These are phyloP conservation scores for Gardenia jasminoides DNA, from an alignment of 257 asterid genomes.

Conservation along the genomic window DNA sequence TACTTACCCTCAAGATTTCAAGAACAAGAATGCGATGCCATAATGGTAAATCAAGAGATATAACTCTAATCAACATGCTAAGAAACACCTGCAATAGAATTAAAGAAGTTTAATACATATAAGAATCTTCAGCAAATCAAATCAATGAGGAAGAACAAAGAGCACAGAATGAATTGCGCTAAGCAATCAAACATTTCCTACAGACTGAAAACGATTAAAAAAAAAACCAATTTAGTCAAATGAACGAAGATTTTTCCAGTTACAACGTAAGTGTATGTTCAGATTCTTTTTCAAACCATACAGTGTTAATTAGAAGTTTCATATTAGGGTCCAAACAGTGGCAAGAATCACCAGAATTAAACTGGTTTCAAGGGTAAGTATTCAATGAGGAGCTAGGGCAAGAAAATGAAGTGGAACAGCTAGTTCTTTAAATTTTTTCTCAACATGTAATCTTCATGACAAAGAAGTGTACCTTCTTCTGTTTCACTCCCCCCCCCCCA, in stretches of 20 bases:
- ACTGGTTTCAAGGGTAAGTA: not conserved
- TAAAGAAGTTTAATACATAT: not conserved
- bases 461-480: not conserved
- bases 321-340: not conserved
- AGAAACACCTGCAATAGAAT: conserved; percentile 74
- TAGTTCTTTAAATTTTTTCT: not conserved
- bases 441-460: not conserved
- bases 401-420: not conserved
- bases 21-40: conserved; percentile 99
- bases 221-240: not conserved
- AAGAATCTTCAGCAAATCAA: not conserved
- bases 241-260: not conserved
- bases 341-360: not conserved
- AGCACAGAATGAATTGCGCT: not conserved
- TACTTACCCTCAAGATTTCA: conserved; percentile 87
- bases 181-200: not conserved
- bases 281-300: not conserved
- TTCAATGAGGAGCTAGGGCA: not conserved
- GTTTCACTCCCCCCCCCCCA: not conserved
- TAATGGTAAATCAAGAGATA: conserved; percentile 87
- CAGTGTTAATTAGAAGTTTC: not conserved
- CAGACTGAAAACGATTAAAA: not conserved
- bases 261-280: not conserved
- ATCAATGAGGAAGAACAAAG: not conserved
- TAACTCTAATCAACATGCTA: conserved; percentile 87